Evolutionary conservation across 768 basidiomycete species (phyloP).

Genomic region (Trametes coccinea): DNA sequence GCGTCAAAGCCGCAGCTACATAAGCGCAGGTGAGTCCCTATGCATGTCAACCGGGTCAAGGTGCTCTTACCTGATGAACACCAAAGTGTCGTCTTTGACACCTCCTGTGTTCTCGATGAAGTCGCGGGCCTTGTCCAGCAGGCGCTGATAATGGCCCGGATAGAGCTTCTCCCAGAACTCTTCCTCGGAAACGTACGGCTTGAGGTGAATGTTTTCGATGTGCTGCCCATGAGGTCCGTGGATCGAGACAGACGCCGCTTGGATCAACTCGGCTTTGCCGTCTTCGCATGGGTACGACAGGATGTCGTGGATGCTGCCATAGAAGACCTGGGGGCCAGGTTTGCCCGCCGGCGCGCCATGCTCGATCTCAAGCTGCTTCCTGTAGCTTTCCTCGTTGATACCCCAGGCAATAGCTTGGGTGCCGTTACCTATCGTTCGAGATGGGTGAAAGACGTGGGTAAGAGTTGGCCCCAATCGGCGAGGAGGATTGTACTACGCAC

Average conservation of each 20-base stretch:
- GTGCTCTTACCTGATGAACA: conserved; percentile 77
- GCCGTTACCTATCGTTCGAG: conserved; percentile 70
- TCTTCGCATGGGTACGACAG: conserved; percentile 95
- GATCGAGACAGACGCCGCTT: conserved; percentile 83
- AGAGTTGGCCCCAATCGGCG: not conserved
- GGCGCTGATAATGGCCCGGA: conserved; percentile 54
- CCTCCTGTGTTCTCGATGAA: conserved; percentile 72
- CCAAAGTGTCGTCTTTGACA: conserved; percentile 65
- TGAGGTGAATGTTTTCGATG: conserved; percentile 84
- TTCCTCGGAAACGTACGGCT: conserved; percentile 65
- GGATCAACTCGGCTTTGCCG: conserved; percentile 73
- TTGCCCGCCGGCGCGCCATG: conserved; percentile 36
- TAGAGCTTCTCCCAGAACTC: conserved; percentile 82
- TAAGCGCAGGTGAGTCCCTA: not conserved
- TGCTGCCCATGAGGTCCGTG: conserved; percentile 83
- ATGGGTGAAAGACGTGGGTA: not conserved
- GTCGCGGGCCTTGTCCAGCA: conserved; percentile 66
- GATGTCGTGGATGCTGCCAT: conserved; percentile 93
- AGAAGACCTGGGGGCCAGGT: conserved; percentile 67
- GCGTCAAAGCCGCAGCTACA: conserved; percentile 92
- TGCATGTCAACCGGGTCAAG: not conserved
- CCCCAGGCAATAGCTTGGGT: conserved; percentile 92
- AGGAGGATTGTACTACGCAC: conserved; percentile 36
- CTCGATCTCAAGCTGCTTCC: conserved; percentile 60
- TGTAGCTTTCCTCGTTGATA: conserved; percentile 86